phyloP scores from a whole-genome alignment of 2,329 filamentous ascomycete genomes.

The Beauveria scarabaeidicola region DNA sequence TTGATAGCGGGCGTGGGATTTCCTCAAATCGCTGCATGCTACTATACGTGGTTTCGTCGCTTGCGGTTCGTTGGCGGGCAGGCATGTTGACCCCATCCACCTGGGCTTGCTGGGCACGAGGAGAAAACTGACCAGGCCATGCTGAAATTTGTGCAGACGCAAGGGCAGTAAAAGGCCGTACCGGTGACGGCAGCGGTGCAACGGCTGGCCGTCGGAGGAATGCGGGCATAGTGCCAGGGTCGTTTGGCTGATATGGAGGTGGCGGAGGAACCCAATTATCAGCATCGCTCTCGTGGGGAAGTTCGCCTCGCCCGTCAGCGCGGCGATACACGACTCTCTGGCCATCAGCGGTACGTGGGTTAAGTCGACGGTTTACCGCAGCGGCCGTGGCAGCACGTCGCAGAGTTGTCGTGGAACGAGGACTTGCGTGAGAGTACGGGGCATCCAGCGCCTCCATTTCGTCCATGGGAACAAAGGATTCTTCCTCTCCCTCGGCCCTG shows the following conservation, averaged over 20 bases:
- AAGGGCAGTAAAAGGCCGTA: conserved; percentile 14
- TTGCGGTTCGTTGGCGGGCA: conserved; percentile 26
- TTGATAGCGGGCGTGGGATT: conserved; percentile 23
- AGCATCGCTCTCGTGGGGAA: conserved; percentile 79
- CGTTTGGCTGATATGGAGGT: conserved; percentile 66
- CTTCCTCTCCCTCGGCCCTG: conserved; percentile 26
- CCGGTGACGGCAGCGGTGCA: conserved; percentile 25
- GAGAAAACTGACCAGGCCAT: conserved; percentile 10
- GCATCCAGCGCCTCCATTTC: conserved; percentile 57
- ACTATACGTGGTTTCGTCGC: conserved; percentile 25
- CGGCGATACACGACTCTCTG: conserved; percentile 55
- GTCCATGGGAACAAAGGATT: conserved; percentile 36
- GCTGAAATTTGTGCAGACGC: conserved; percentile 4
- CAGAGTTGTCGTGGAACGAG: conserved; percentile 60
- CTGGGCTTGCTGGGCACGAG: neutral
- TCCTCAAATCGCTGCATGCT: conserved; percentile 20
- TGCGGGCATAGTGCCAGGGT: conserved; percentile 46
- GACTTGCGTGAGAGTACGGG: conserved; percentile 64
- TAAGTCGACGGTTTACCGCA: conserved; percentile 59
- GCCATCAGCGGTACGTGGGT: conserved; percentile 47
- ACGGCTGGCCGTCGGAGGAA: conserved; percentile 45
- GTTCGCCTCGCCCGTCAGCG: conserved; percentile 60
- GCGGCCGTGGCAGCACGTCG: conserved; percentile 70
- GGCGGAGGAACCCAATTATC: conserved; percentile 85
- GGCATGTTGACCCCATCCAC: conserved; percentile 7